Evolutionary conservation across 768 basidiomycete genomes (phyloP).

Genomic region (Inosperma sp.): DNA sequence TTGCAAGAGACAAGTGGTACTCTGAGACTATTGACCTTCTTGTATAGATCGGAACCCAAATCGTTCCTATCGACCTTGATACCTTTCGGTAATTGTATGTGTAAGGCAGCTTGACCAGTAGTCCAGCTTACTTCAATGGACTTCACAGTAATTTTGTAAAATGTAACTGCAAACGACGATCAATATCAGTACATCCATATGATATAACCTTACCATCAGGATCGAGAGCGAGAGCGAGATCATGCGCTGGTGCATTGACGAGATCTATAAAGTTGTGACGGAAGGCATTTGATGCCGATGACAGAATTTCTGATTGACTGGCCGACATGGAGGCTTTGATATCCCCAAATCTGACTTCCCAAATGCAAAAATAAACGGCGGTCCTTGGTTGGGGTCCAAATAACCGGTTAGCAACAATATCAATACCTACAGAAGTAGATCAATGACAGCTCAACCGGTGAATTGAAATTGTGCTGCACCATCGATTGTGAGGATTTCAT

Average conservation of each 20-base stretch:
- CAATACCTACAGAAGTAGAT: conserved; percentile 49
- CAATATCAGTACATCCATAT: not conserved
- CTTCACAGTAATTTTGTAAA: conserved; percentile 63
- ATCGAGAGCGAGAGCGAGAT: conserved; percentile 55
- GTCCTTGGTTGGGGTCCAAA: conserved; percentile 87
- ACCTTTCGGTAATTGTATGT: conserved; percentile 54
- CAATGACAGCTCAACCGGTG: not conserved
- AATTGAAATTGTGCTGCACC: conserved; percentile 28
- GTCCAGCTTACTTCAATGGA: conserved; percentile 53
- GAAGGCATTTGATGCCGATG: conserved; percentile 54
- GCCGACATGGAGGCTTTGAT: conserved; percentile 56
- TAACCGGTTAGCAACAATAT: conserved; percentile 77
- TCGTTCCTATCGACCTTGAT: conserved; percentile 70
- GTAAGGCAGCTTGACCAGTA: conserved; percentile 48
- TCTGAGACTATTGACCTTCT: conserved; percentile 56
- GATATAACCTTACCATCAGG: conserved; percentile 65
- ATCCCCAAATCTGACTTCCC: conserved; percentile 78
- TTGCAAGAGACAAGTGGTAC: conserved; percentile 49
- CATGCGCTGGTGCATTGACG: conserved; percentile 74
- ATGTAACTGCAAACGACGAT: conserved; percentile 58
- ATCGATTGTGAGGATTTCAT: conserved; percentile 47
- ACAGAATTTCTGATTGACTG: conserved; percentile 46
- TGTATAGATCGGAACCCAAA: conserved; percentile 61
- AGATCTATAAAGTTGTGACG: conserved; percentile 67
- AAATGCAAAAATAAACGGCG: conserved; percentile 85